Percentiles rank a stretch among this genome's conserved stretches.
These are phyloP conservation scores for Trichophaea hybrida DNA, from an alignment of 2,329 filamentous ascomycete genomes.

Conservation along the genomic window DNA sequence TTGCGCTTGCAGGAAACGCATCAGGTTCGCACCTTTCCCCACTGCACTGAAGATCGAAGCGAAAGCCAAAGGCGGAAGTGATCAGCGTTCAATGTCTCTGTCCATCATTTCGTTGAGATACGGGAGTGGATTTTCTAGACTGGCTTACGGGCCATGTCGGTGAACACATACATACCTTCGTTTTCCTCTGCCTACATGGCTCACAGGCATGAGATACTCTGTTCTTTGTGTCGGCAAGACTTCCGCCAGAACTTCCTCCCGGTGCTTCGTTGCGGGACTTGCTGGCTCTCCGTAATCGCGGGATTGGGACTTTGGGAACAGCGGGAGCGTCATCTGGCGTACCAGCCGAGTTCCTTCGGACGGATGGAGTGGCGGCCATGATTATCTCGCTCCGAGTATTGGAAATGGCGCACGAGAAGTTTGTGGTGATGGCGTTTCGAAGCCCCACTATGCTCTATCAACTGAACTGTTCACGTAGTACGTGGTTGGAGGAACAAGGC, in stretches of 20 bases:
- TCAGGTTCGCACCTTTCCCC: constrained; percentile 25
- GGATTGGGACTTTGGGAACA: constrained; percentile 22
- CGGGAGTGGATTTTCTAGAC: neutral
- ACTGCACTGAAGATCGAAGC: constrained; percentile 23
- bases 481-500: too few species aligned
- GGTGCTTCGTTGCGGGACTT: constrained; percentile 20
- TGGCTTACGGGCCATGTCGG: neutral
- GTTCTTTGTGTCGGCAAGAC: constrained; percentile 20
- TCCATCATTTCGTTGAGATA: neutral
- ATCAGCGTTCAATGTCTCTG: neutral
- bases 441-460: too few species aligned
- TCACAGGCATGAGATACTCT: constrained; percentile 27
- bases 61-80: constrained; percentile 1
- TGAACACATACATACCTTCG: constrained; percentile 15
- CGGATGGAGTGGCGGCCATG: too few species aligned
- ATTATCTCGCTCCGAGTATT: too few species aligned
- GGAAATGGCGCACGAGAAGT: too few species aligned
- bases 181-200: constrained; percentile 26
- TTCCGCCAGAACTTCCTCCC: constrained; percentile 14
- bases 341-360: too few species aligned
- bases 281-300: constrained; percentile 22
- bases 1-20: constrained; percentile 9
- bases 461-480: too few species aligned
- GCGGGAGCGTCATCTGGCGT: too few species aligned
- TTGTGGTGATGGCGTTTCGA: too few species aligned